A percentile compares a stretch with the other conserved stretches of the same genome.
Conservation (phyloP, 371 early-diverging fungal genomes). For the Lichtheimia ramosa region DNA sequence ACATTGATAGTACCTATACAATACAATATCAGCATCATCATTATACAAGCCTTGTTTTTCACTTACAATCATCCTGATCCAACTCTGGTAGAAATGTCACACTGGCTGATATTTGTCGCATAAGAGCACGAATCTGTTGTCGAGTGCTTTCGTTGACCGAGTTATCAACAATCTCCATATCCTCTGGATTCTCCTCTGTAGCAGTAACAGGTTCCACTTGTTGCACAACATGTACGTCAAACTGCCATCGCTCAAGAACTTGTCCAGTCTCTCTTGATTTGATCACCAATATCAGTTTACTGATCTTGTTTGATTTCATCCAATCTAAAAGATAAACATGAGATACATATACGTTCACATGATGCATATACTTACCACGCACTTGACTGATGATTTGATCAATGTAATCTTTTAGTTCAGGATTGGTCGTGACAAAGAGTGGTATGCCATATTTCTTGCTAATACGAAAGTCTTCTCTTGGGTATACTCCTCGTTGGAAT, state of each 20-base stretch:
- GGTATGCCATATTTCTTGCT: constrained; percentile 82
- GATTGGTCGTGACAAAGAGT: constrained; percentile 73
- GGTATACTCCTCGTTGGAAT: constrained; percentile 88
- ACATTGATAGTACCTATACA: constrained; percentile 80
- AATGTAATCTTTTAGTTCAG: constrained; percentile 73
- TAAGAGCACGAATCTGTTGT: constrained; percentile 84
- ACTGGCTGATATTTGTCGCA: constrained; percentile 89
- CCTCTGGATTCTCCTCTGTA: constrained; percentile 14
- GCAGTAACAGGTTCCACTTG: constrained; percentile 25
- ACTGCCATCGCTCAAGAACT: constrained; percentile 92
- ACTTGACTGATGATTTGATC: constrained; percentile 75
- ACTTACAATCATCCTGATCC: constrained; percentile 76
- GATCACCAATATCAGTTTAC: constrained; percentile 83
- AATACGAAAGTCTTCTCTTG: constrained; percentile 82
- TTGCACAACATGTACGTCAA: constrained; percentile 64
- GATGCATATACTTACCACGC: constrained; percentile 1
- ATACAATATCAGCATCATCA: neutral
- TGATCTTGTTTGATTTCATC: constrained; percentile 69
- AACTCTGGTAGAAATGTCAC: constrained; percentile 89
- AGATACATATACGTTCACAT: too few species aligned
- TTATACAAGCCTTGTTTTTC: neutral
- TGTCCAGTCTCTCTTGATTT: constrained; percentile 78
- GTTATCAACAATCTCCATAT: neutral
- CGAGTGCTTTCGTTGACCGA: constrained; percentile 32
- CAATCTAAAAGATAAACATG: constrained; percentile 51